Conservation (phyloP, 805 yeast genomes). For the Kuraishia capsulata region DNA sequence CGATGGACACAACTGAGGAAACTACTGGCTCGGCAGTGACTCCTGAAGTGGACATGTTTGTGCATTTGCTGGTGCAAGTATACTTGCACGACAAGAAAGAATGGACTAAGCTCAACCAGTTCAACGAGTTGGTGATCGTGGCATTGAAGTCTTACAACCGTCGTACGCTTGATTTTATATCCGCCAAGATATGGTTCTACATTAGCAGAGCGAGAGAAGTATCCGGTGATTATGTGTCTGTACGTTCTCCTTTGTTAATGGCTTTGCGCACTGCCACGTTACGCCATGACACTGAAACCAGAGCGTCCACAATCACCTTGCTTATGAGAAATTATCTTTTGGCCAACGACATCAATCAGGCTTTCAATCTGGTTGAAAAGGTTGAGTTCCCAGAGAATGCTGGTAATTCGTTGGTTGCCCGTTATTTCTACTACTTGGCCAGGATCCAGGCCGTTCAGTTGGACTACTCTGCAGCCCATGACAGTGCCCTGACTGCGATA, state of each 20-base stretch:
- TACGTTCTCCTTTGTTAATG: slow-evolving; percentile 61
- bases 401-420: slow-evolving; percentile 79
- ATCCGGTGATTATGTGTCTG: slow-evolving; percentile 36
- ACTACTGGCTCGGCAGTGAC: slow-evolving; percentile 29
- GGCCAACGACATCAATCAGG: slow-evolving; percentile 76
- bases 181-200: slow-evolving; percentile 92
- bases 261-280: slow-evolving; percentile 83
- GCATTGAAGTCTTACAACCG: slow-evolving; percentile 61
- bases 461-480: slow-evolving; percentile 85
- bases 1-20: slow-evolving; percentile 18
- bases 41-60: slow-evolving; percentile 75
- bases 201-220: slow-evolving; percentile 71
- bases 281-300: slow-evolving; percentile 88
- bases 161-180: slow-evolving; percentile 76
- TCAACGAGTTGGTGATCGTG: slow-evolving; percentile 43
- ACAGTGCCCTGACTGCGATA: slow-evolving; percentile 86
- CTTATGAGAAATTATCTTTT: slow-evolving; percentile 72
- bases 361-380: slow-evolving; percentile 82
- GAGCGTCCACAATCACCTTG: slow-evolving; percentile 79
- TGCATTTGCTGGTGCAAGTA: slow-evolving; percentile 72
- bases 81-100: slow-evolving; percentile 58
- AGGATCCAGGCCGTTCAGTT: slow-evolving; percentile 85
- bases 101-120: slow-evolving; percentile 36
- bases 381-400: slow-evolving; percentile 81
- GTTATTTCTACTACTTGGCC: slow-evolving; percentile 89